Conservation (phyloP, 495 filamentous ascomycete genomes). For the Lasiosphaeriaceae sp. region DNA sequence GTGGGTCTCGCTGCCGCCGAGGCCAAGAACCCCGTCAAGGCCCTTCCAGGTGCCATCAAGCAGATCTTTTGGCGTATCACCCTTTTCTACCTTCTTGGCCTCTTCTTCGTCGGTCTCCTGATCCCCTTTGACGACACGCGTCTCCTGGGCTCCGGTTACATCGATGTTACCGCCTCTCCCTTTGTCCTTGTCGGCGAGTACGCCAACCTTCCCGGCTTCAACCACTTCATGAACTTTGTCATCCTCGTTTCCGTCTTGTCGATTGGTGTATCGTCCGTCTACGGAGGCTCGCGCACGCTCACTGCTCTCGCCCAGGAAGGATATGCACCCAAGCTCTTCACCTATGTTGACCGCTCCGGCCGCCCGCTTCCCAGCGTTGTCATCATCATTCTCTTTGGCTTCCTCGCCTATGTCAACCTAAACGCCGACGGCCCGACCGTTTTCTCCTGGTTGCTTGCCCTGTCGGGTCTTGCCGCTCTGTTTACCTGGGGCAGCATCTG, state of each 20-base stretch:
- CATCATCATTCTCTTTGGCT: conserved; percentile 44
- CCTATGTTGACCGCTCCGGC: conserved; percentile 56
- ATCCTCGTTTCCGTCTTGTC: conserved; percentile 67
- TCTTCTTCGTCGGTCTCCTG: conserved; percentile 71
- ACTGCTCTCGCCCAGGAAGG: conserved; percentile 59
- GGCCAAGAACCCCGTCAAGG: conserved; percentile 58
- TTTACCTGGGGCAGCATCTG: conserved; percentile 76
- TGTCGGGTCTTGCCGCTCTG: conserved; percentile 65
- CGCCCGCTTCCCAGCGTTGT: conserved; percentile 52
- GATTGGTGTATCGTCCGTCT: conserved; percentile 64
- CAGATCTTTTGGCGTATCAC: conserved; percentile 73
- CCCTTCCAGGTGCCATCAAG: conserved; percentile 64
- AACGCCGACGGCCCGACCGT: conserved; percentile 42
- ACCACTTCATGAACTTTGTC: conserved; percentile 70
- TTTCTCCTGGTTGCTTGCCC: conserved; percentile 64
- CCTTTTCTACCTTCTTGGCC: conserved; percentile 68
- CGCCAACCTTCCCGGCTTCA: conserved; percentile 61
- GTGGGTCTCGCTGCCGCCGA: conserved; percentile 72
- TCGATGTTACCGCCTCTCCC: conserved; percentile 59
- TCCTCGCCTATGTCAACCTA: conserved; percentile 54
- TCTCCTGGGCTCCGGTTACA: conserved; percentile 50
- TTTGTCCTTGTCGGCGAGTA: conserved; percentile 69
- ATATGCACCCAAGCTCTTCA: conserved; percentile 54
- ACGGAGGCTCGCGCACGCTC: conserved; percentile 64
- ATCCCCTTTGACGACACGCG: conserved; percentile 52